A percentile compares a stretch with the other conserved stretches of the same genome.
These are phyloP conservation scores for Neonectria ditissima DNA, from an alignment of 2,329 filamentous ascomycete species.

Conservation along the genomic window DNA sequence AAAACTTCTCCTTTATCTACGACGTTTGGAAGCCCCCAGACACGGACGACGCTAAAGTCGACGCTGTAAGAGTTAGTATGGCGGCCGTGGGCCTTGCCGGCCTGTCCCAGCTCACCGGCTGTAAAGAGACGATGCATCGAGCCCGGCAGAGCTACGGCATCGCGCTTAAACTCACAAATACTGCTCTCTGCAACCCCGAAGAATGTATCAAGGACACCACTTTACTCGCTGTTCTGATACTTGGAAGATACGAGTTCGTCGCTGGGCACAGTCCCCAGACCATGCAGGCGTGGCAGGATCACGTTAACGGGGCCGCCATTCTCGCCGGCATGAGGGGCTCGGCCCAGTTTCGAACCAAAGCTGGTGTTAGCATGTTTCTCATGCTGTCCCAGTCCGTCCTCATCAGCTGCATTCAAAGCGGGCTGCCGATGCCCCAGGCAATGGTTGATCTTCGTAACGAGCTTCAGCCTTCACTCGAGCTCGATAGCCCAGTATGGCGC, in stretches of 20 bases:
- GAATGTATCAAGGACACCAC: constrained; percentile 62
- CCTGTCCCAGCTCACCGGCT: constrained; percentile 59
- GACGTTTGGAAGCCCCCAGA: constrained; percentile 63
- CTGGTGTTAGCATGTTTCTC: constrained; percentile 64
- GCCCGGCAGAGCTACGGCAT: constrained; percentile 64
- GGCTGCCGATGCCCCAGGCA: constrained; percentile 60
- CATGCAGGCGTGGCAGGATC: constrained; percentile 64
- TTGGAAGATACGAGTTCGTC: constrained; percentile 67
- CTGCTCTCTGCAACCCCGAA: constrained; percentile 58
- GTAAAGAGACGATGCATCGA: constrained; percentile 57
- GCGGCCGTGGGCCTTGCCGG: constrained; percentile 66
- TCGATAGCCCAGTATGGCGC: constrained; percentile 55
- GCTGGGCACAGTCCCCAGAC: constrained; percentile 60
- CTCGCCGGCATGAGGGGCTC: constrained; percentile 63
- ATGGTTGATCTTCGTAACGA: constrained; percentile 60
- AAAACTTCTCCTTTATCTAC: constrained; percentile 65
- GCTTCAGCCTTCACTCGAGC: constrained; percentile 52
- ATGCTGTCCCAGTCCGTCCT: constrained; percentile 65
- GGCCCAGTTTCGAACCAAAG: constrained; percentile 58
- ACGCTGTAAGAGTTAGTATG: constrained; percentile 64
- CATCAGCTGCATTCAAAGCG: constrained; percentile 64
- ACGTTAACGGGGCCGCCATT: constrained; percentile 64
- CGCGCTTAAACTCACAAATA: constrained; percentile 63
- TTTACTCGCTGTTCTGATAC: constrained; percentile 64
- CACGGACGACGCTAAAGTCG: constrained; percentile 50